Evolutionary conservation across 805 yeast genomes (phyloP).

Genomic region (Wickerhamomyces kurtzmanii): DNA sequence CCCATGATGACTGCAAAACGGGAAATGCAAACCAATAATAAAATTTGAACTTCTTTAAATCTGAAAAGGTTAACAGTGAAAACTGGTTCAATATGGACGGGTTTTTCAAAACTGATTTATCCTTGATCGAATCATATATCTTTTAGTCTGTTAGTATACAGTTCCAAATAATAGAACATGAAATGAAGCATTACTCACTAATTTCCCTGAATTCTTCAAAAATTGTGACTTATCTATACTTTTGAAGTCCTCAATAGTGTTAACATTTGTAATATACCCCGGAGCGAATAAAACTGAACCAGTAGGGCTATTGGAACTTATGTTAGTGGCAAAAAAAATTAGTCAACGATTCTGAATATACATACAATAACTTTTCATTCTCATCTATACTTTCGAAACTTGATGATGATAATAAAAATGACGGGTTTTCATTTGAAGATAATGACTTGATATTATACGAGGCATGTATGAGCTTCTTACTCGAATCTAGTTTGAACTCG

Average conservation of each 20-base stretch:
- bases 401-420: constrained; percentile 11
- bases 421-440: constrained; percentile 20
- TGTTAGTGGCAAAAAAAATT: background rate
- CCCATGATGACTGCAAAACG: constrained; percentile 45
- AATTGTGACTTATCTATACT: constrained; percentile 50
- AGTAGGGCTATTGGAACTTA: constrained; percentile 5
- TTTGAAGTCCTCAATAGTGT: constrained; percentile 84
- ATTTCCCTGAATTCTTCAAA: constrained; percentile 33
- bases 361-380: constrained; percentile 6
- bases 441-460: constrained; percentile 19
- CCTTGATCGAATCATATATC: constrained; percentile 18
- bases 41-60: constrained; percentile 79
- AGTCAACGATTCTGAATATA: background rate
- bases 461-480: constrained; percentile 16
- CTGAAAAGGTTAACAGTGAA: constrained; percentile 63
- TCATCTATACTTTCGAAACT: constrained; percentile 19
- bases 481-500: constrained; percentile 44
- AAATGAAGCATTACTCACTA: too few species aligned
- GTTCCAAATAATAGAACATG: too few species aligned
- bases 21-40: constrained; percentile 91
- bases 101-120: constrained; percentile 23
- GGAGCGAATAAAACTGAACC: constrained; percentile 14
- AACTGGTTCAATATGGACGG: constrained; percentile 35
- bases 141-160: too few species aligned
- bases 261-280: constrained; percentile 50